Base-by-base conservation (phyloP, 2,329 filamentous ascomycete species). In the Fusarium tupiense region DNA sequence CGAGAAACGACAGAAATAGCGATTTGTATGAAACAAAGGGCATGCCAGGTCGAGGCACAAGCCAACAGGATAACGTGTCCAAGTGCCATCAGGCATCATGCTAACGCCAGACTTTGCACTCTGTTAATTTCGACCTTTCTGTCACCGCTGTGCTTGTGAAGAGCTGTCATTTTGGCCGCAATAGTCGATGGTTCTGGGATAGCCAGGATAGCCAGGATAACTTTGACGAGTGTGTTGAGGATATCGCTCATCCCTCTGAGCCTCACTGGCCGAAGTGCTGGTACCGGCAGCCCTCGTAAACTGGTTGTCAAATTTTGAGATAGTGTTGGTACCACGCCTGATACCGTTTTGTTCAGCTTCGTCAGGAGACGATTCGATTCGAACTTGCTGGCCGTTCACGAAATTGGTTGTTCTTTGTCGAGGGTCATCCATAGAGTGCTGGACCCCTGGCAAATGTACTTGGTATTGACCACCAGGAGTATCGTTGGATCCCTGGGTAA, bases 301-400 rank as follows among this genome's bases (percentile, higher is more conserved):
- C 20, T 44, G 63, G 19, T 13, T 53, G 9, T 68, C 47, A 49
- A 72, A 72, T 38, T 19, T 22, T 24, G 35, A 47, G 31, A 72
- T 72, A 17, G 43, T 41, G 29, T 35, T 20, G n/a, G 10, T 19
- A 37, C 53, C 69, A 35, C 43, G 19, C 16, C 22, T 41, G 20
- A 33, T 49, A 22, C 57, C 63, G 16, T 37, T n/a, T 12, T 41
- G 44, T 29, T 58, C 56, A 20, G 67, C 50, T n/a, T 58, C 50
- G 43, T 43, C 22, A 11, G 24, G 17, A 11, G 60, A 69, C 11
- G 46, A 29, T 41, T 40, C 58, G 22, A 46, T 43, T 13, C 62
- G 53, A n/a, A 24, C 31, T 33, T 37, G 56, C 20, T 58, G 44
- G 14, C n/a, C 35, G 14, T 40, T n/a, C 13, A 72, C 72, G 24